A percentile compares a stretch with the other conserved stretches of the same genome.
Conservation (phyloP, 2,329 filamentous ascomycete genomes). For the Penicillium verrucosum region DNA sequence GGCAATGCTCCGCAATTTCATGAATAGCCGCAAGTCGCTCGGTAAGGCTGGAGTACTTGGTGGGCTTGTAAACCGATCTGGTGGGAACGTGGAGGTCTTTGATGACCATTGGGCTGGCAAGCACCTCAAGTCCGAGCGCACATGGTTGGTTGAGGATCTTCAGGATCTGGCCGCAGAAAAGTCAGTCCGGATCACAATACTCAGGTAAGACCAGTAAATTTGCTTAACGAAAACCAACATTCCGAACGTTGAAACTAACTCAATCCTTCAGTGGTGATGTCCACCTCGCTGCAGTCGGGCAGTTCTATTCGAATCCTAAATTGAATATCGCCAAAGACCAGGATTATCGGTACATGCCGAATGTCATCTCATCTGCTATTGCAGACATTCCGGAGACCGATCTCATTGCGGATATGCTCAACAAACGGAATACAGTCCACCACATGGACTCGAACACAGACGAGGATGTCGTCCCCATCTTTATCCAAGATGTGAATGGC, state of each 20-base stretch:
- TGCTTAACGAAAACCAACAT: background rate
- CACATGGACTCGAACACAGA: constrained; percentile 71
- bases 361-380: constrained; percentile 90
- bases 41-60: constrained; percentile 78
- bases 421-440: constrained; percentile 80
- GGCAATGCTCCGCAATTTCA: constrained; percentile 63
- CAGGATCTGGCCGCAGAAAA: constrained; percentile 93
- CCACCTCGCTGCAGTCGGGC: constrained; percentile 74
- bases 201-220: constrained; percentile 54
- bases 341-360: constrained; percentile 96
- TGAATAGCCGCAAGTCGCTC: constrained; percentile 85
- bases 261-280: constrained; percentile 70
- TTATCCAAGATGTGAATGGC: constrained; percentile 82
- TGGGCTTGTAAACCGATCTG: constrained; percentile 78
- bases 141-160: constrained; percentile 80
- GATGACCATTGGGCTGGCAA: constrained; percentile 98
- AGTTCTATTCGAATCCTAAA: constrained; percentile 91
- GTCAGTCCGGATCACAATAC: constrained; percentile 83
- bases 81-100: constrained; percentile 85
- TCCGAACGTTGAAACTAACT: background rate
- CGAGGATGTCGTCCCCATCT: constrained; percentile 94
- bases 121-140: constrained; percentile 87
- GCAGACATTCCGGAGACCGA: constrained; percentile 87
- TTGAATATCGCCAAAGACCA: constrained; percentile 78
- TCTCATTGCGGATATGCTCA: constrained; percentile 83